Base-by-base conservation (phyloP, 2,329 filamentous ascomycete genomes). In the Fusarium verrucosum region DNA sequence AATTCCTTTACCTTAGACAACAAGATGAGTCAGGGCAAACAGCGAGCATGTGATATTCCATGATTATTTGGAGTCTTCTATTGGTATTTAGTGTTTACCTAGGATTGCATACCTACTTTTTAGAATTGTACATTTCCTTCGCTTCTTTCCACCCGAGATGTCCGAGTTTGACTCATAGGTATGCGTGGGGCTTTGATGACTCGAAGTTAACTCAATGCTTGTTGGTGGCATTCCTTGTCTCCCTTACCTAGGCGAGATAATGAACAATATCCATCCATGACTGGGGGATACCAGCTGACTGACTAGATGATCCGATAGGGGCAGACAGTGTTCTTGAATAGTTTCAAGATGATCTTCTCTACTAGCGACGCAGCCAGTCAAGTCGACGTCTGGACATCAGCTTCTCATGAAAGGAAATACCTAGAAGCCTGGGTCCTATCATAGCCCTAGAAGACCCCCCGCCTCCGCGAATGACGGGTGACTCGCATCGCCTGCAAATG, bases 401-500 rank as follows among this genome's bases (percentile, higher is more conserved):
- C 41, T 36, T 32, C 47, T 33, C 22, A 53, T 42, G 50, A 45
- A 42, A 11, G 19, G 32, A 49, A n/a, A n/a, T n/a, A n/a, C n/a
- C n/a, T 40, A 14, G 16, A 50, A 26, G 25, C 35, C 47, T 32
- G 13, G 36, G 43, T 17, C 53, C 38, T 53, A 44, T 58, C 26
- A 33, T 52, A 35, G 17, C 32, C 45, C 58, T 40, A 45, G 32
- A 36, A 10, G 19, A 36, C n/a, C 36, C 53, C 59, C 59, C 38
- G 53, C 38, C 49, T 47, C 43, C 45, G 64, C 41, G 65, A 50
- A 32, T 8, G 53, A 60, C 46, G 50, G 53, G 65, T 91, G 70
- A 92, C 80, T 84, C 64, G 83, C 88, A 65, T 89, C 33, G 52
- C 54, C 65, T 57, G 49, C 45, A 60, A 50, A 53, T 43, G 44